Evolutionary conservation across 768 basidiomycete genomes (phyloP).

Genomic region (Kwoniella pini): DNA sequence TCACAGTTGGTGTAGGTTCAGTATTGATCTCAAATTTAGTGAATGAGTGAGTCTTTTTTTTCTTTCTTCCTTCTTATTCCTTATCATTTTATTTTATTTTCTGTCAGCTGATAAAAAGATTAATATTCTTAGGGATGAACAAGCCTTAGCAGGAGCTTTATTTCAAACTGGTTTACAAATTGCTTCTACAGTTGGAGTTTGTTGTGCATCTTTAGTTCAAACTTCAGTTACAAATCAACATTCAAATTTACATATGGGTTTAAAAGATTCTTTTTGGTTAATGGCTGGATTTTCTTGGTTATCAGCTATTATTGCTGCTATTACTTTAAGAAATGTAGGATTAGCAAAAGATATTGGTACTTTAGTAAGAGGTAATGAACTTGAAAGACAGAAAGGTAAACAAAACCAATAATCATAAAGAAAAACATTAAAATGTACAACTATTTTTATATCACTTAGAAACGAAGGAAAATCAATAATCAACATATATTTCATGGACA

Average conservation of each 20-base stretch:
- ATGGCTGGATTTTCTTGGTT: conserved; percentile 26
- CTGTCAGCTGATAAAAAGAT: no score
- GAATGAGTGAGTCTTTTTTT: conserved; percentile 25
- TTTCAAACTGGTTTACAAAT: conserved; percentile 37
- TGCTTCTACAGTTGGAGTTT: conserved; percentile 28
- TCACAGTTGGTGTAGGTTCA: conserved; percentile 21
- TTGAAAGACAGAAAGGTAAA: neutral
- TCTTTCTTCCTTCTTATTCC: no score
- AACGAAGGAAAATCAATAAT: no score
- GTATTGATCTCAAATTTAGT: conserved; percentile 40
- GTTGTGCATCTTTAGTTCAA: conserved; percentile 22
- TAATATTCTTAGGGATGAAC: conserved; percentile 17
- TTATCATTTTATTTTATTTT: no score
- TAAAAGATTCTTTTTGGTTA: conserved; percentile 29
- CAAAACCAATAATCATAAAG: no score
- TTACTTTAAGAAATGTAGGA: conserved; percentile 21
- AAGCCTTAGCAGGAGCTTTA: conserved; percentile 30
- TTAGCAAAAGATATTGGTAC: conserved; percentile 31
- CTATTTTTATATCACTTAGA: no score
- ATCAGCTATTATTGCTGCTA: conserved; percentile 9
- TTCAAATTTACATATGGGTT: conserved; percentile 14
- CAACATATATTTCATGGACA: no score
- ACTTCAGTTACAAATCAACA: conserved; percentile 9
- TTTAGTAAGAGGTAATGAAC: neutral
- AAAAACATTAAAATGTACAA: no score